Evolutionary conservation across 1,284 basidiomycete genomes (phyloP).

Genomic region (Coriolopsis trogii): DNA sequence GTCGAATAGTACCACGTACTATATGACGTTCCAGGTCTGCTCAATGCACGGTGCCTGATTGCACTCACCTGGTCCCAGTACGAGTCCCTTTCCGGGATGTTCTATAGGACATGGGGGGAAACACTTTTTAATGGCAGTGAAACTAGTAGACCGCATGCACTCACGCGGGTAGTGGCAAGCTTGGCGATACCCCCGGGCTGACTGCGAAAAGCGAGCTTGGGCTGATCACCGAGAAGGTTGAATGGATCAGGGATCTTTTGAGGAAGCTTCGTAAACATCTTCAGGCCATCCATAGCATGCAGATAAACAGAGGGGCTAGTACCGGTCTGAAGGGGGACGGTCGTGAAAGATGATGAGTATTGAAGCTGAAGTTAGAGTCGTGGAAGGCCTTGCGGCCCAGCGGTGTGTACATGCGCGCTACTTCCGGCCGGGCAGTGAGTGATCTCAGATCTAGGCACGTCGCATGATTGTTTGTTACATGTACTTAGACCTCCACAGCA

Average conservation of each 20-base stretch:
- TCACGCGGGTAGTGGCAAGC: slow-evolving; percentile 69
- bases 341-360: too few species aligned
- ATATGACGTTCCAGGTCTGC: too few species aligned
- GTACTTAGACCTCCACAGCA: too few species aligned
- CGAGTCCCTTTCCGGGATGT: slow-evolving; percentile 70
- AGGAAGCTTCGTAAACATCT: slow-evolving; percentile 58
- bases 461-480: too few species aligned
- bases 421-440: neutral
- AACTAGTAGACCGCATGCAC: too few species aligned
- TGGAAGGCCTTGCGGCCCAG: too few species aligned
- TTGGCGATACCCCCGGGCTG: slow-evolving; percentile 79
- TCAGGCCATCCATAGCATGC: slow-evolving; percentile 19
- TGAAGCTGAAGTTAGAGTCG: too few species aligned
- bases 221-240: slow-evolving; percentile 82
- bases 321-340: too few species aligned
- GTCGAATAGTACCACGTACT: slow-evolving; percentile 87
- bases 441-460: neutral
- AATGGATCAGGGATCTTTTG: slow-evolving; percentile 76
- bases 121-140: too few species aligned
- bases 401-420: too few species aligned
- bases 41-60: neutral
- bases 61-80: slow-evolving; percentile 86
- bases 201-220: slow-evolving; percentile 86
- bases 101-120: too few species aligned
- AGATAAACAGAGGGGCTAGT: too few species aligned